Evolutionary conservation across 805 yeast genomes (phyloP).

Genomic region (Ogataea paradorogensis): DNA sequence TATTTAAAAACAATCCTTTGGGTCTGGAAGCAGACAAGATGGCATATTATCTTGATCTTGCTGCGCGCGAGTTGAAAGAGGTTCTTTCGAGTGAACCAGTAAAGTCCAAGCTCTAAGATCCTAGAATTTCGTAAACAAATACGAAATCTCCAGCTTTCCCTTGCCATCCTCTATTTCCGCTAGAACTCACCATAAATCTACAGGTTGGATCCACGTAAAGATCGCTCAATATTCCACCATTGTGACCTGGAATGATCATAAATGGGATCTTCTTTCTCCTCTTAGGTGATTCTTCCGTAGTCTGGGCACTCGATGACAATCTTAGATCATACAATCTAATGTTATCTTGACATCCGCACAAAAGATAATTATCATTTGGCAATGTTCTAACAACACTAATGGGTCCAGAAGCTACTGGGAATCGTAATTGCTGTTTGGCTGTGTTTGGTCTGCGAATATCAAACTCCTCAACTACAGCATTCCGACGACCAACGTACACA

Average conservation of each 20-base stretch:
- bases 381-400: conserved; percentile 76
- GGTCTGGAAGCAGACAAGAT: conserved; percentile 54
- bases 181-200: conserved; percentile 81
- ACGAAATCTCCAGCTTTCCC: conserved; percentile 78
- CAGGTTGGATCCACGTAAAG: conserved; percentile 84
- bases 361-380: conserved; percentile 74
- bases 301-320: conserved; percentile 25
- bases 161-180: conserved; percentile 96
- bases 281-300: conserved; percentile 18
- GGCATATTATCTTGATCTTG: conserved; percentile 65
- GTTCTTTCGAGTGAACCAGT: conserved; percentile 39
- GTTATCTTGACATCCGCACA: conserved; percentile 90
- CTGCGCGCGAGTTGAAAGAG: conserved; percentile 79
- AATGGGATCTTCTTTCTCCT: conserved; percentile 61
- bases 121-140: conserved; percentile 73
- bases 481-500: conserved; percentile 84
- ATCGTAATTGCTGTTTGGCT: conserved; percentile 56
- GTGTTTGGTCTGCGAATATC: conserved; percentile 57
- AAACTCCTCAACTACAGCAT: conserved; percentile 77
- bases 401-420: conserved; percentile 89
- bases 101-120: conserved; percentile 29
- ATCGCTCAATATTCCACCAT: conserved; percentile 82
- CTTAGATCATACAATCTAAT: conserved; percentile 79
- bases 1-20: conserved; percentile 60
- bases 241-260: conserved; percentile 92